Evolutionary conservation across 805 yeast species (phyloP), one percentile per base, ranked within the genome.

Genomic region (Candida boleticola): DNA sequence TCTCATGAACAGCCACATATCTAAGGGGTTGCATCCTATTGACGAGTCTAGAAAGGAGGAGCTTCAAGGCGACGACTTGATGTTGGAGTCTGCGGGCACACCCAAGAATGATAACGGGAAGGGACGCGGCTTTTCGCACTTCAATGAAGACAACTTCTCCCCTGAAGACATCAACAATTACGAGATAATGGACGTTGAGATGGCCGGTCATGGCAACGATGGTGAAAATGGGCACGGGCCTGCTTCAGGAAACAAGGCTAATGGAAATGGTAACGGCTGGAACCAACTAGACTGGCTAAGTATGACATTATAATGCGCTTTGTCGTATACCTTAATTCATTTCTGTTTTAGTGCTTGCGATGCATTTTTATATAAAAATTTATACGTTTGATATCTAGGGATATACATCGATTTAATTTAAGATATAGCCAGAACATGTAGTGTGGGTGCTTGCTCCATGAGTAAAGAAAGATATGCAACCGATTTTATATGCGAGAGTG

Each of bases 241-340:
- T 33, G 14, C 29, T 6, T 29, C 17, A 3, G 22, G 25, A 32
- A 27, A 37, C n/a, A 39, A 38, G 16, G 33, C 20, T 3, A 41
- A 26, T 19, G 31, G 29, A 3, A 45, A 43, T 18, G 27, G 27
- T 7, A 43, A 36, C 11, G 41, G 33, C 20, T 22, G 39, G 30
- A 36, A 36, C 20, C 54, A 56, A 39, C 53, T 57, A 47, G 65
- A 60, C 39, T 60, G 65, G 64, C 47, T 60, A 29, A 57, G 61
- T 41, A 59, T 60, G 63, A 54, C 60, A n/a, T 43, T 57, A 22
- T 58, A 19, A 39, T 19, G n/a, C n/a, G n/a, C n/a, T n/a, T n/a
- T n/a, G n/a, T n/a, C n/a, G n/a, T n/a, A n/a, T n/a, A n/a, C n/a
- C n/a, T n/a, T n/a, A n/a, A n/a, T n/a, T n/a, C n/a, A n/a, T n/a